phyloP scores from a whole-genome alignment of 164 flowering plant species.

The Santalum album region DNA sequence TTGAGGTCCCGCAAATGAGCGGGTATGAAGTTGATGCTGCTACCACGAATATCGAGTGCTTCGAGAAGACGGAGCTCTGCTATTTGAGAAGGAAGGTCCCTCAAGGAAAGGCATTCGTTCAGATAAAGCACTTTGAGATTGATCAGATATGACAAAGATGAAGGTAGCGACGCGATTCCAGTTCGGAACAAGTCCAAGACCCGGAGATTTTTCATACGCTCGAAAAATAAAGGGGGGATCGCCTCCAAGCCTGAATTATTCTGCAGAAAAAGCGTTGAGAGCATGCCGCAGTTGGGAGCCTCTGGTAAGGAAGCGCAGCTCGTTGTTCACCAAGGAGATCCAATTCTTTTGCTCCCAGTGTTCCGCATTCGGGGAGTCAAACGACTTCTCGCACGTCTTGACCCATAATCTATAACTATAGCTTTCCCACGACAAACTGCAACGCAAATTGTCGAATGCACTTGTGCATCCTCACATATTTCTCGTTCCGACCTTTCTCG shows the following conservation, averaged over 20 bases:
- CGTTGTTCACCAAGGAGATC: constrained; percentile 15
- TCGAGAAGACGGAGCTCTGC: constrained; percentile 4
- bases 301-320: constrained; percentile 11
- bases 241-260: constrained; percentile 1
- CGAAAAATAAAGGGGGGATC: constrained; percentile 15
- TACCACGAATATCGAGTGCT: constrained; percentile 12
- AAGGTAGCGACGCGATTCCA: constrained; percentile 15
- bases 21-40: neutral
- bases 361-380: constrained; percentile 1
- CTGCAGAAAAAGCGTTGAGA: constrained; percentile 19
- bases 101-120: constrained; percentile 5
- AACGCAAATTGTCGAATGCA: constrained; percentile 17
- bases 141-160: constrained; percentile 10
- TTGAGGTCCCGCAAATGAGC: neutral
- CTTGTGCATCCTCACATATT: constrained; percentile 15
- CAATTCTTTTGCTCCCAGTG: constrained; percentile 10
- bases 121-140: constrained; percentile 19
- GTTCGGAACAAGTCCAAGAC: constrained; percentile 15
- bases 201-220: constrained; percentile 13
- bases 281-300: constrained; percentile 7
- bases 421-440: neutral
- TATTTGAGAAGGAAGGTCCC: neutral
- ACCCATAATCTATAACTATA: constrained; percentile 5
- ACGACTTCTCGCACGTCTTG: constrained; percentile 4
- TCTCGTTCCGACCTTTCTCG: constrained; percentile 4